Conservation (phyloP, 306 rosid species). For the Betula pendula region DNA sequence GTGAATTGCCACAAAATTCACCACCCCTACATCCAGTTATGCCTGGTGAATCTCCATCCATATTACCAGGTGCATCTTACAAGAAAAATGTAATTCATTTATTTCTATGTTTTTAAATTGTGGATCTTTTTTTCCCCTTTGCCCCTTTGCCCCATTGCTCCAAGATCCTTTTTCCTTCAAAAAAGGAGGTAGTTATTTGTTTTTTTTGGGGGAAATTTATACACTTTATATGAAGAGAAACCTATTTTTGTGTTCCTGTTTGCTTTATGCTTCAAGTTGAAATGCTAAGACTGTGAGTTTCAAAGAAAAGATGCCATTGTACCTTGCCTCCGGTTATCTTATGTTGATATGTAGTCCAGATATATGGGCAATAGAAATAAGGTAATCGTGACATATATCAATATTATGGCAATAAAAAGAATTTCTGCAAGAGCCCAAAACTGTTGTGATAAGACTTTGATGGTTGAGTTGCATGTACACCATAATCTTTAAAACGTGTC, state of each 20-base stretch:
- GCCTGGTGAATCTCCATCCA: slow-evolving; percentile 48
- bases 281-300: not conserved
- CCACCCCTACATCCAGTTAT: slow-evolving; percentile 24
- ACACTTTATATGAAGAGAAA: not conserved
- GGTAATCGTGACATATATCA: not conserved
- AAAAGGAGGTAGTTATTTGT: not conserved
- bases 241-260: not conserved
- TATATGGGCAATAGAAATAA: not conserved
- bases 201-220: not conserved
- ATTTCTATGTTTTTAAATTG: not conserved
- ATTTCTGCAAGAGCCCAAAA: not conserved
- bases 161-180: not conserved
- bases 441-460: not conserved
- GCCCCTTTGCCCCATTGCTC: not conserved
- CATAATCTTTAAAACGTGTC: not conserved
- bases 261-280: not conserved
- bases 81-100: not conserved
- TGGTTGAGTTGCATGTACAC: not conserved
- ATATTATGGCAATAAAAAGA: not conserved
- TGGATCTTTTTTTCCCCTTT: not conserved
- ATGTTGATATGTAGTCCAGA: not conserved
- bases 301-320: not conserved
- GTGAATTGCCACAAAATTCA: slow-evolving; percentile 36
- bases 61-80: slow-evolving; percentile 49
- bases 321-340: not conserved